phyloP scores from a whole-genome alignment of 129 eudicot species.

The Helianthus annuus region DNA sequence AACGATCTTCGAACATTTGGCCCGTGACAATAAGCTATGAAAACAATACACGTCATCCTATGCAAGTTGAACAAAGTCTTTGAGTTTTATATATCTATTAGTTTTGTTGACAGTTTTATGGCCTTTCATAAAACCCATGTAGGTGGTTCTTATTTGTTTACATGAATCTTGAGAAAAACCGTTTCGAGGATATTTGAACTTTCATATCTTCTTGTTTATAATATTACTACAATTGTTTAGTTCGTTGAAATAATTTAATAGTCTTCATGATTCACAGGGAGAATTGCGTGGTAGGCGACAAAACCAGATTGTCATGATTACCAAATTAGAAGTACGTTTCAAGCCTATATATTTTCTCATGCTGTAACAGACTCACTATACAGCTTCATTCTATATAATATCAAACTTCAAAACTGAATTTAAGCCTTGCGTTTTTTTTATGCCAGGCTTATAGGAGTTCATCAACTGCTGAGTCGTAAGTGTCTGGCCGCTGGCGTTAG shows the following conservation, averaged over 20 bases:
- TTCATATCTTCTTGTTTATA: background rate
- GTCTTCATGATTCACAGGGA: constrained; percentile 53
- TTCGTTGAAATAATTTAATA: constrained; percentile 2
- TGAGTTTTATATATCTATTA: background rate
- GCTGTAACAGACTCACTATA: background rate
- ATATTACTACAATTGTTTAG: background rate
- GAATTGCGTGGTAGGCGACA: constrained; percentile 66
- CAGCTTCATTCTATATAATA: constrained; percentile 2
- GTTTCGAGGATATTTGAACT: background rate
- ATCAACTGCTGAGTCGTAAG: constrained; percentile 77
- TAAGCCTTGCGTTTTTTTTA: constrained; percentile 16
- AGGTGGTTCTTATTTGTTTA: background rate
- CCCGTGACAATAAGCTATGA: background rate
- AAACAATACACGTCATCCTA: background rate
- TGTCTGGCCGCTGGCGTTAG: constrained; percentile 8
- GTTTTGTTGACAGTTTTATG: constrained; percentile 2
- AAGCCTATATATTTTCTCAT: background rate
- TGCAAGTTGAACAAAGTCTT: background rate
- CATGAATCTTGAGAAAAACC: background rate
- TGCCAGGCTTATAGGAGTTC: constrained; percentile 77
- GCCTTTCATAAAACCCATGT: background rate
- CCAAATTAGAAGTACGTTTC: constrained; percentile 69
- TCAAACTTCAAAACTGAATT: background rate
- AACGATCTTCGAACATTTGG: no score
- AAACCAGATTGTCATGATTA: constrained; percentile 68